Evolutionary conservation across 2,329 filamentous ascomycete genomes (phyloP), one percentile per base, ranked within the genome.

Genomic region (Ceratocystis harringtonii): DNA sequence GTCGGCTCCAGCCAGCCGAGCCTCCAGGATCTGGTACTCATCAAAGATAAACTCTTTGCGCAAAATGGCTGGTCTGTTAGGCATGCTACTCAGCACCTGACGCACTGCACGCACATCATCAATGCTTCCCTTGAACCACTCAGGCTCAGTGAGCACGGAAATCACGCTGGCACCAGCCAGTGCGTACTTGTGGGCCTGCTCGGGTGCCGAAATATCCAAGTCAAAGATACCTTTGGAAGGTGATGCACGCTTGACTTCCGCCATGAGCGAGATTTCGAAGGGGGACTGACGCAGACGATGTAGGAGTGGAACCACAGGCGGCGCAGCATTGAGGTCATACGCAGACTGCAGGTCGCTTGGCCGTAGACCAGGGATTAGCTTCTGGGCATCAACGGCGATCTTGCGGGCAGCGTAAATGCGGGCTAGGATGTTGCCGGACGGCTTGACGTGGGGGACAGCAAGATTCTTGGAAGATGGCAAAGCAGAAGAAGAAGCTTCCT

Each of bases 121-220:
- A 68, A 99, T 92, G 75, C 88, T 95, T 61, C 94, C 94, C 77
- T 96, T 97, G 80, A 99, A 99, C 94, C 94, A 99, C 72, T 97
- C 89, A 0, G 95, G 94, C 76, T 99, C 94, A 0, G 94, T 99
- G 60, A 99, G 82, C n/a, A 99, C 94, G 1, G 94, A 97, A 70
- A 99, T 99, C 48, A 95, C 90, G 73, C 92, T 97, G 61, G 94
- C 94, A 15, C 94, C 95, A 5, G 94, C 92, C 63, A 94, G 81
- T 8, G 95, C 94, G 74, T 99, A 99, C 70, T 88, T 90, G 69
- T 86, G 85, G 52, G 95, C 94, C 75, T 99, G 94, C 4, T 87
- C 85, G 28, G 94, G 91, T 8, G 94, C 94, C 71, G 88, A 94
- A 25, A 92, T 88, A 30, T 90, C 84, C 1, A 95, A 80, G 0